Evolutionary conservation across 257 asterid species (phyloP).

Genomic region (Rauvolfia tetraphylla): DNA sequence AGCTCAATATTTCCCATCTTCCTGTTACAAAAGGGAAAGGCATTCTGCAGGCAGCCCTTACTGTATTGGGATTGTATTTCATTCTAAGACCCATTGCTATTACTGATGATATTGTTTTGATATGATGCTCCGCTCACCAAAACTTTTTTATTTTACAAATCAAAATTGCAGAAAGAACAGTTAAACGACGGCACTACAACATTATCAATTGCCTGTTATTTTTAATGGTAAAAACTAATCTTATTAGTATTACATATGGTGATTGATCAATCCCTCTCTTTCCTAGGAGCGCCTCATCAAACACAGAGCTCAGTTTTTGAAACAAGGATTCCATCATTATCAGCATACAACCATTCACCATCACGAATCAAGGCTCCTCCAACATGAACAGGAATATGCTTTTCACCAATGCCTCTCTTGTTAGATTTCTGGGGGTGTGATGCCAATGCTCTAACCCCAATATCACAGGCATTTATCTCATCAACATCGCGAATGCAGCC

Average conservation of each 20-base stretch:
- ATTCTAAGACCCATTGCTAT: no score
- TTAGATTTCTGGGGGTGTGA: slow-evolving; percentile 71
- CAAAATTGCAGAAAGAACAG: not conserved
- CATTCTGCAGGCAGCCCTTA: no score
- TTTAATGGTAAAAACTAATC: no score
- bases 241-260: slow-evolving; percentile 4
- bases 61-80: no score
- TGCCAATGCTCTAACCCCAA: slow-evolving; percentile 83
- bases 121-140: no score
- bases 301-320: slow-evolving; percentile 72
- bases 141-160: not conserved
- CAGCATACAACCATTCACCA: slow-evolving; percentile 94
- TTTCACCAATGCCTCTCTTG: slow-evolving; percentile 67
- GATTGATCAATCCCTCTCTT: not conserved
- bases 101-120: no score
- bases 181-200: not conserved
- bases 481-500: slow-evolving; percentile 82
- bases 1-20: no score
- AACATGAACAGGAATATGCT: slow-evolving; percentile 41
- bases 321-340: slow-evolving; percentile 73
- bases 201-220: not conserved
- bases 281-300: slow-evolving; percentile 1
- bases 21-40: no score
- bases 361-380: slow-evolving; percentile 57
- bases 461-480: slow-evolving; percentile 76